Percentiles rank a stretch among this genome's conserved stretches.
These are phyloP conservation scores for Talaromyces atroroseus DNA, from an alignment of 2,329 filamentous ascomycete genomes.

Conservation along the genomic window DNA sequence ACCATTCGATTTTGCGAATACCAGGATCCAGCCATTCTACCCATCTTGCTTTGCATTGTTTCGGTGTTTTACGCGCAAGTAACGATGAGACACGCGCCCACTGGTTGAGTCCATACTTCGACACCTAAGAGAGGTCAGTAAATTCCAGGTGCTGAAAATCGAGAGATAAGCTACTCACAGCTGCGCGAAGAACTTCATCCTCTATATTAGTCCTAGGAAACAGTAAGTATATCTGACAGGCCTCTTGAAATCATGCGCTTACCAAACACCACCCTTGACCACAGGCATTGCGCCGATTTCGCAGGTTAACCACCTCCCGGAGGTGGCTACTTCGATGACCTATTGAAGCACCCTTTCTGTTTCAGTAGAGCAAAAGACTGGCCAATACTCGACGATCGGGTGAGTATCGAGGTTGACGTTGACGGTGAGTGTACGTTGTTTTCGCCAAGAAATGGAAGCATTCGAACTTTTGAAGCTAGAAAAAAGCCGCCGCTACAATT, in stretches of 20 bases:
- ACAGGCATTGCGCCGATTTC: constrained; percentile 51
- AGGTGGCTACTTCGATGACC: not conserved
- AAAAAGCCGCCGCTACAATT: constrained; percentile 4
- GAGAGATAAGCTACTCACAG: constrained; percentile 39
- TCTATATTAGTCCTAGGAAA: constrained; percentile 57
- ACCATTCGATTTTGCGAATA: constrained; percentile 99
- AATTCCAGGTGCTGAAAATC: not conserved
- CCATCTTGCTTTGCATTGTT: constrained; percentile 99
- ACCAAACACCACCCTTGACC: constrained; percentile 62
- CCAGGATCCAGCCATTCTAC: constrained; percentile 96
- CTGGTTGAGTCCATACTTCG: constrained; percentile 92
- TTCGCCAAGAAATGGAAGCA: not conserved
- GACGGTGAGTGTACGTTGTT: not conserved
- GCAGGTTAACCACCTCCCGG: not conserved
- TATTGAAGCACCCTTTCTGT: not conserved
- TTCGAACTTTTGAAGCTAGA: not conserved
- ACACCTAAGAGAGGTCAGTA: constrained; percentile 45
- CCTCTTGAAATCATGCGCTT: constrained; percentile 17
- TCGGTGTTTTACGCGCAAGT: constrained; percentile 92
- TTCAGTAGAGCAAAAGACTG: not conserved
- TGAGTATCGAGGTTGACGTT: not conserved
- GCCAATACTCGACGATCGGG: not conserved
- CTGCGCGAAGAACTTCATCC: constrained; percentile 96
- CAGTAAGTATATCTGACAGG: constrained; percentile 17
- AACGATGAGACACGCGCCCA: constrained; percentile 98